phyloP scores from a whole-genome alignment of 371 early-diverging fungal genomes.

The Choanephora cucurbitarum region DNA sequence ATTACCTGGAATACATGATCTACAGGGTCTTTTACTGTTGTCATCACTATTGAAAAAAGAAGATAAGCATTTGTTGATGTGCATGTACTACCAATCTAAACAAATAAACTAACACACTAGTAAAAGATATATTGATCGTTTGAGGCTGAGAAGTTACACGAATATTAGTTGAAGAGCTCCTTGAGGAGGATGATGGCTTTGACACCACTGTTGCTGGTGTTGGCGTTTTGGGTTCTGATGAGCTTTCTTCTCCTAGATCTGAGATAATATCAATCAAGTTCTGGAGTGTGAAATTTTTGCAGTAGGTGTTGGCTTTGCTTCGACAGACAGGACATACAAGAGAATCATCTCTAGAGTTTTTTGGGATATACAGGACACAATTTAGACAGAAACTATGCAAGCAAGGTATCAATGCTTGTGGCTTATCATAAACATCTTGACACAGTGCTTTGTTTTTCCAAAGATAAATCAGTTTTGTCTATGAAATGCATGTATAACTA shows the following conservation, averaged over 20 bases:
- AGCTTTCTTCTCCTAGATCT: neutral
- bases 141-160: neutral
- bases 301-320: constrained; percentile 2
- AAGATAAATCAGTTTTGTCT: neutral
- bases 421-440: constrained; percentile 23
- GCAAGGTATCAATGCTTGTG: constrained; percentile 30
- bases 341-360: neutral
- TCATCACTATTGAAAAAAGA: neutral
- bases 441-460: constrained; percentile 16
- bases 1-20: constrained; percentile 13
- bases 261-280: constrained; percentile 19
- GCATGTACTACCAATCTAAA: neutral
- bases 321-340: constrained; percentile 25
- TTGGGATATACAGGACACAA: constrained; percentile 12
- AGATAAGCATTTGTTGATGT: neutral
- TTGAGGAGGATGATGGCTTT: too few species aligned
- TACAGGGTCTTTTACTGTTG: constrained; percentile 14
- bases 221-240: too few species aligned
- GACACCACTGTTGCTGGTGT: neutral
- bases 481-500: too few species aligned
- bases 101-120: neutral
- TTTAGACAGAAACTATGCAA: constrained; percentile 26
- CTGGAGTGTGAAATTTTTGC: constrained; percentile 19
- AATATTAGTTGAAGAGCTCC: neutral
- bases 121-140: neutral